Evolutionary conservation across 352 stramenopile species (phyloP), one percentile per base, ranked within the genome.

Genomic region (Pilasporangium apinafurcum): DNA sequence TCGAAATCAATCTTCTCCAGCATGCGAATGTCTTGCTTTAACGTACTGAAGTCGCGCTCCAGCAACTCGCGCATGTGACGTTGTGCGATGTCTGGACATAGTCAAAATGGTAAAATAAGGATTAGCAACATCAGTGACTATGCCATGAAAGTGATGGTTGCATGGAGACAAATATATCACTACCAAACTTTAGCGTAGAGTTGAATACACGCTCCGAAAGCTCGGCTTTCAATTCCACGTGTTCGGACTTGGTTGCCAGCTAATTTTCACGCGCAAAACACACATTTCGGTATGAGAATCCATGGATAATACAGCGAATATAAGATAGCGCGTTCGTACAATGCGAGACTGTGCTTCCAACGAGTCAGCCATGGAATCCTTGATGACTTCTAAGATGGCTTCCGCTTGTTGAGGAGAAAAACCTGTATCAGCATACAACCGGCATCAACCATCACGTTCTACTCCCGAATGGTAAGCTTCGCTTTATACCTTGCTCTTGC

Each of bases 1-100:
- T 94, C 82, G 43, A 94, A 92, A 48, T 94, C 82, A 52, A 92
- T 87, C 53, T 94, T 92, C 58, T 94, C 82, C 8, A 90, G 69
- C 82, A 94, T 92, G 41, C 82, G 79, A 53, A 94, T 94, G 53
- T 94, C 82, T 49, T 92, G 79, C 59, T 94, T 94, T 24, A 94
- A 64, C 38, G 83, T 92, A 61, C 89, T 94, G 46, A 94, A 94
- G 62, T 94, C 82, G 24, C 82, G 75, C 49, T 92, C 82, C 16
- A 92, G 72, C 32, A 94, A 68, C 68, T 94, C 82, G 24, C 82
- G 80, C 51, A 83, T 89, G 58, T 94, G 82, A 16, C 82, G 79
- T 51, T 94, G 82, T n/a, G 82, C 77, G 54, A 94, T 91, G 42
- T 94, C 82, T 93, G 33, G 17, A 37, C 8, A 14, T 2, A 27